Evolutionary conservation across 139 green algal species (phyloP), one percentile per base, ranked within the genome.

Genomic region (Microglena sp.): DNA sequence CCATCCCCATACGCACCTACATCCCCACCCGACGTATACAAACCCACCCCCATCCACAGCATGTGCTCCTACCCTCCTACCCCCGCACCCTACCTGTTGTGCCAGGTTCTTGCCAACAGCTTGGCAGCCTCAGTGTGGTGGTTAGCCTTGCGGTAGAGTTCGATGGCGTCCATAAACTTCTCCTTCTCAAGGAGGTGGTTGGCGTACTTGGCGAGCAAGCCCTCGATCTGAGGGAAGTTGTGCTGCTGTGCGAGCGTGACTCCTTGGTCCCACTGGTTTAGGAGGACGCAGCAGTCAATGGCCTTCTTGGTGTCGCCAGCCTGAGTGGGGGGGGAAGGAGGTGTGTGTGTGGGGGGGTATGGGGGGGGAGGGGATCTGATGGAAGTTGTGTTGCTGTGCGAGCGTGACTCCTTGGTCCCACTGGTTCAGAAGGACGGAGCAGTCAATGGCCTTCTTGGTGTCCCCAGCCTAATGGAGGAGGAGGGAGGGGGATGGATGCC

Each of bases 241-340:
- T 82, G 68, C 54, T 75, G 40, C 68, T 84, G 71, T 4, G 87
- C 86, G 28, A 94, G 68, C 27, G 62, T 46, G 35, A 90, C 75
- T 0, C 68, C 86, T 59, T 86, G 75, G 62, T 89, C 81, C 87
- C 87, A 94, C 56, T 92, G 76, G 71, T 92, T 90, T n/a, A 92
- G 76, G 61, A 83, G 62, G 33, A 91, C 70, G 68, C 85, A 93
- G 70, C 78, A 87, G 55, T 95, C 86, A 7, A 95, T 75, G 5
- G 85, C 88, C 0, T 70, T 64, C 79, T 91, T 89, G 44, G 77
- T 76, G 68, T 90, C 70, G 15, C 81, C 85, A 3, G 66, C 78
- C 78, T 85, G 63, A 22, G 30, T 18, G 21, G 46, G 46, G 22
- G 55, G 46, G 22, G 22, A 57, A n/a, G 46, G 46, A 35, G 54